Evolutionary conservation across 2,329 filamentous ascomycete species (phyloP), one percentile per base, ranked within the genome.

Genomic region (Phaeosphaeriaceae sp.): DNA sequence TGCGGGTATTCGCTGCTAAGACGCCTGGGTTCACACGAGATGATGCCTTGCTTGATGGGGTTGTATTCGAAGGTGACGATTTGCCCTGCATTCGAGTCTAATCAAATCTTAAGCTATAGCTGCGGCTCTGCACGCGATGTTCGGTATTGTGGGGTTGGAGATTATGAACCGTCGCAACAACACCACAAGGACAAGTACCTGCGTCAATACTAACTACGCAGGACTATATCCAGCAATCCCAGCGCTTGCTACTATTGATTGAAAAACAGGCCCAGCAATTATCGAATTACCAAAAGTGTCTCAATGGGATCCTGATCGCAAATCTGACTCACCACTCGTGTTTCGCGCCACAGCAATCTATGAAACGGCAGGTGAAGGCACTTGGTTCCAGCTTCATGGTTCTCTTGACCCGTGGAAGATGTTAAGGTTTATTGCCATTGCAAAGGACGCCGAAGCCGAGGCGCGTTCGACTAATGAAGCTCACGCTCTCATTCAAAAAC

Each of bases 321-420:
- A 26, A 26, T 26, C 23, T 5, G 23, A 9, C 23, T 26, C 23
- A 5, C 23, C 23, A 26, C 23, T 26, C 23, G 23, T 26, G 4
- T 26, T 26, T 26, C 73, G 79, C 38, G 34, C 58, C 6, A 60
- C 56, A 6, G 58, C 47, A 6, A 26, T 60, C 2, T 82, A 82
- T 52, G 76, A 75, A 6, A 83, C 80, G 0, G 75, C 71, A n/a
- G 66, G 77, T 28, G 48, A 52, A 0, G 68, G 71, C 0, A 72
- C 76, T 0, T 81, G 77, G 76, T 83, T 80, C 58, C 78, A 78
- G 9, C 68, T 83, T 0, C 79, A 83, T 44, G 80, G 80, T 4
- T 81, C 76, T 0, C 68, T 83, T 36, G 63, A 79, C 29, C 75
- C 79, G 0, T 60, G 64, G 2, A 70, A 74, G 2, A 76, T 77